These are phyloP conservation scores for Suaeda aralocaspica DNA, from an alignment of 148 eudicot genomes.

Conservation along the genomic window DNA sequence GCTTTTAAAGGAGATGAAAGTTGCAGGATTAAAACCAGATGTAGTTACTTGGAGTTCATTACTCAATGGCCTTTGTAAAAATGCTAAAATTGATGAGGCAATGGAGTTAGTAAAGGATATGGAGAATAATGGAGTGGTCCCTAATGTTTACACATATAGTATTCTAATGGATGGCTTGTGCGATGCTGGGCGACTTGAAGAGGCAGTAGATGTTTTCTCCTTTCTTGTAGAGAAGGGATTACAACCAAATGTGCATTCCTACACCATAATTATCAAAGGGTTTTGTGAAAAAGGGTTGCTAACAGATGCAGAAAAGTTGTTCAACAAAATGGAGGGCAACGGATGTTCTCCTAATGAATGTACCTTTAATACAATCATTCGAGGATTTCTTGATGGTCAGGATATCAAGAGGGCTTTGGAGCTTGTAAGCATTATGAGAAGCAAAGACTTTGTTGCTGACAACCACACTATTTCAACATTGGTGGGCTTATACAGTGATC, in stretches of 20 bases:
- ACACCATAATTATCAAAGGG: constrained; percentile 16
- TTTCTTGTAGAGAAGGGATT: too few species aligned
- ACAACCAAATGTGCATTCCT: constrained; percentile 2
- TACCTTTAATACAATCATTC: constrained; percentile 18
- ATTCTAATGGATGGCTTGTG: constrained; percentile 6
- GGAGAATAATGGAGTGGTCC: background rate
- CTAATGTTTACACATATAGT: background rate
- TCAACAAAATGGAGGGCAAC: constrained; percentile 16
- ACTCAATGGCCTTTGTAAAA: constrained; percentile 4
- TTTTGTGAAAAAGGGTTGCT: constrained; percentile 13
- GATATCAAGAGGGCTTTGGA: constrained; percentile 1
- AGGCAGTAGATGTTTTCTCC: background rate
- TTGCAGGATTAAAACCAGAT: background rate
- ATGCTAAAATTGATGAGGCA: background rate
- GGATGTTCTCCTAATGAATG: constrained; percentile 12
- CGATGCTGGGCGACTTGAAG: background rate
- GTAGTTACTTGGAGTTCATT: background rate
- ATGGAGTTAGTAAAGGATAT: background rate
- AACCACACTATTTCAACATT: background rate
- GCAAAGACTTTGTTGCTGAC: constrained; percentile 2
- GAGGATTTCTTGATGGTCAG: background rate
- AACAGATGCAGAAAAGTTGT: constrained; percentile 3
- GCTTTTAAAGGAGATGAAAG: too few species aligned
- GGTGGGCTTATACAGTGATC: background rate
- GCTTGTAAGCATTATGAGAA: background rate